Base-by-base conservation (phyloP, 805 yeast species). In the Cyberlindnera mrakii region DNA sequence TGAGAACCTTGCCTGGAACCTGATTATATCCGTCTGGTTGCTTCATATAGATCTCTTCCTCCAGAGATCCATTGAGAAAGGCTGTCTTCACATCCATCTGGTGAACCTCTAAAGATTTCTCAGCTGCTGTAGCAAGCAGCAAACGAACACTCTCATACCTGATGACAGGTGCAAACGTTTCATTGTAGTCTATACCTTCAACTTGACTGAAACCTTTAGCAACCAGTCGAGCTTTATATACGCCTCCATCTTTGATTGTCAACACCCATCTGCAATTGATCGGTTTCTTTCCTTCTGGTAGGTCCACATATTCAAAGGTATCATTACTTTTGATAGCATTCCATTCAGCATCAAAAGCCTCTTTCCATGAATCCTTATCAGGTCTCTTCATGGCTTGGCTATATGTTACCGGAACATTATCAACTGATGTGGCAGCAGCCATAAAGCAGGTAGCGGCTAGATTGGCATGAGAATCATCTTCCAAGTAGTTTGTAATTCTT, bases 141-240 rank as follows among this genome's bases (percentile, higher is more conserved):
- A 50, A n/a, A 3, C 48, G 35, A 23, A 47, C 47, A 5, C 46
- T 39, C 13, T 55, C 55, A 44, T 50, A 52, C 4, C 56, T 41
- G 17, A 55, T 44, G 19, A 57, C 62, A 9, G 61, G 59, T n/a
- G 63, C 55, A 44, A 54, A 58, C 2, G 57, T 55, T 36, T 51
- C 61, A 4, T 43, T 30, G 38, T 55, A 59, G 39, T 58, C 57
- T 19, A 58, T 43, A 15, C 60, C 62, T n/a, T 43, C 44, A 6
- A 31, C 38, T 35, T 57, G 60, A 6, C 44, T 43, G 40, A 45
- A 50, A 3, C 62, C 63, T 37, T 57, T 46, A 14, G 57, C 59
- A 14, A 58, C 63, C 5, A 59, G 33, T 8, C 60, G 35, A 11
- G 61, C 58, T 35, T 58, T 59, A 31, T 33, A 35, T 4, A 30